phyloP scores from a whole-genome alignment of 1,284 basidiomycete genomes.

The Cutaneotrichosporon arboriforme region DNA sequence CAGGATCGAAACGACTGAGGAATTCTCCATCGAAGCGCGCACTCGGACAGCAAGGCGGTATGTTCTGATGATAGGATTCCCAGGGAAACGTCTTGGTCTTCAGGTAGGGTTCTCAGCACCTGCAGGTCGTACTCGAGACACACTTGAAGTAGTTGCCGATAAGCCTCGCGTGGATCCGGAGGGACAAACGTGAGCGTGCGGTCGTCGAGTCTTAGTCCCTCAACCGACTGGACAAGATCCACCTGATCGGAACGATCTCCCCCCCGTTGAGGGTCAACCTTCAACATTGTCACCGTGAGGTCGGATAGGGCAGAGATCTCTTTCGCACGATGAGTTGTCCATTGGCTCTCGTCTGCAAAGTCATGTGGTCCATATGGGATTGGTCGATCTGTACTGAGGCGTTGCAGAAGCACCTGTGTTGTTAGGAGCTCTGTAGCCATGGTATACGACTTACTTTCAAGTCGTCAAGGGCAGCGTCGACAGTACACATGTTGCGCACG shows the following conservation, averaged over 20 bases:
- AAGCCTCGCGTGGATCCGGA: constrained; percentile 76
- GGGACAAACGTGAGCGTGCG: constrained; percentile 65
- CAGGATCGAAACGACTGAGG: constrained; percentile 69
- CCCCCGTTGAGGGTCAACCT: constrained; percentile 15
- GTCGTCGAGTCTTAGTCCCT: constrained; percentile 21
- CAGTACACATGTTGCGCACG: constrained; percentile 23
- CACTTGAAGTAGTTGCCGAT: constrained; percentile 73
- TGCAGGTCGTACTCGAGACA: constrained; percentile 85
- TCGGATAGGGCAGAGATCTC: constrained; percentile 74
- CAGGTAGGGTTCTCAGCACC: constrained; percentile 81
- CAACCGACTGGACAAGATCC: constrained; percentile 62
- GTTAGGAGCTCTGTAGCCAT: not conserved
- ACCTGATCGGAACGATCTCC: constrained; percentile 6
- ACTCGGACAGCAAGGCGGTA: constrained; percentile 77
- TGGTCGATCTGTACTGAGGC: constrained; percentile 73
- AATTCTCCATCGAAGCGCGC: constrained; percentile 84
- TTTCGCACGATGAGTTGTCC: constrained; percentile 74
- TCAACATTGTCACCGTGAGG: constrained; percentile 8
- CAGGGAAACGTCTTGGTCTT: constrained; percentile 92
- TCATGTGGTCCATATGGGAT: constrained; percentile 84
- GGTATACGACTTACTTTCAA: constrained; percentile 59
- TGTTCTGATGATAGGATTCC: constrained; percentile 82
- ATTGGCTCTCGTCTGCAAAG: constrained; percentile 73
- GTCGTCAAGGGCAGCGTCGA: constrained; percentile 71
- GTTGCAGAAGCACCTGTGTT: constrained; percentile 75